Evolutionary conservation across 2,329 filamentous ascomycete species (phyloP).

Genomic region (Ophiostoma pallidulum): DNA sequence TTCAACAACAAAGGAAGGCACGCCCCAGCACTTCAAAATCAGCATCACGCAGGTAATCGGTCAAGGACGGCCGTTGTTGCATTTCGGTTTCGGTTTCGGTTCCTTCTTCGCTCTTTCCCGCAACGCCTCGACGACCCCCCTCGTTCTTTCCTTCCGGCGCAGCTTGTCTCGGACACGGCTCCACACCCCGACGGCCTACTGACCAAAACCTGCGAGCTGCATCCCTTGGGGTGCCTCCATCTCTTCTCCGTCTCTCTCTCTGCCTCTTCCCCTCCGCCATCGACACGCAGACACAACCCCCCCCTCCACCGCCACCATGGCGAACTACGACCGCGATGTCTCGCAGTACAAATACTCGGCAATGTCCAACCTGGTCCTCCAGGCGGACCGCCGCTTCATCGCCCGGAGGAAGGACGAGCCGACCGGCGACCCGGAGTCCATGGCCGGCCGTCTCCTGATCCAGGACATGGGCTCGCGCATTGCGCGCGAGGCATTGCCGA

Average conservation of each 20-base stretch:
- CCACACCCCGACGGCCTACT: too few relatives aligned
- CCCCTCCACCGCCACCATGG: constrained; percentile 45
- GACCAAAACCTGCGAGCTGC: too few relatives aligned
- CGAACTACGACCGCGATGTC: constrained; percentile 66
- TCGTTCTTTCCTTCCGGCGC: too few relatives aligned
- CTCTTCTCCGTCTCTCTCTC: background rate
- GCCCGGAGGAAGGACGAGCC: constrained; percentile 87
- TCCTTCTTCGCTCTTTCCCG: too few relatives aligned
- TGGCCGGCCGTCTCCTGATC: constrained; percentile 88
- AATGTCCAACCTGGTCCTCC: constrained; percentile 99
- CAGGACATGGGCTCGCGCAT: constrained; percentile 88
- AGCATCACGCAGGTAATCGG: constrained; percentile 4
- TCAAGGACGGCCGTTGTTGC: too few relatives aligned
- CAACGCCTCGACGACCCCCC: too few relatives aligned
- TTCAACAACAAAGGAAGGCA: too few relatives aligned
- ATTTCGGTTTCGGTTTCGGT: too few relatives aligned
- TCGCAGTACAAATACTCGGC: constrained; percentile 98
- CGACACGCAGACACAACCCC: background rate
- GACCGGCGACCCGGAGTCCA: constrained; percentile 93
- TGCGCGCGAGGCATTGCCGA: constrained; percentile 68
- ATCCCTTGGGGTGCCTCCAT: background rate
- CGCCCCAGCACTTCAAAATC: too few relatives aligned
- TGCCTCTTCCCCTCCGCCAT: too few relatives aligned
- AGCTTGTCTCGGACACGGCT: too few relatives aligned
- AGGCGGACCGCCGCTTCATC: constrained; percentile 95